Percentiles rank a stretch among this genome's conserved stretches.
Conservation (phyloP, 805 yeast species). For the Diddensiella santjacobensis region DNA sequence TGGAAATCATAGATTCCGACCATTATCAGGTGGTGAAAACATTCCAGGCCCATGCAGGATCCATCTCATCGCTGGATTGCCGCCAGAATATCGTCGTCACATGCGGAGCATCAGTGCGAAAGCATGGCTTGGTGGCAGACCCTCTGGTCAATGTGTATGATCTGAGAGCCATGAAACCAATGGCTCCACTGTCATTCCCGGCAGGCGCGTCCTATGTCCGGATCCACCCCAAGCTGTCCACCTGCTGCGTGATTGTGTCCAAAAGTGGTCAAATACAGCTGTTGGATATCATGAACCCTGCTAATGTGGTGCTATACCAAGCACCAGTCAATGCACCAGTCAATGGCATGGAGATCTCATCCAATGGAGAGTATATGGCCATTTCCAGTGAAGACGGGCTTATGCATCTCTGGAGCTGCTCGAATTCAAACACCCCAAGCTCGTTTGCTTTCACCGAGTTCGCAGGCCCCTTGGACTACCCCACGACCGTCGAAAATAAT, state of each 20-base stretch:
- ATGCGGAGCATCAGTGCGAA: slow-evolving; percentile 66
- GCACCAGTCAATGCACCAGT: slow-evolving; percentile 51
- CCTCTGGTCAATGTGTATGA: slow-evolving; percentile 84
- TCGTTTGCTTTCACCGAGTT: slow-evolving; percentile 50
- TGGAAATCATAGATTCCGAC: slow-evolving; percentile 36
- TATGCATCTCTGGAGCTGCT: slow-evolving; percentile 63
- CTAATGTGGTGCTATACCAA: slow-evolving; percentile 60
- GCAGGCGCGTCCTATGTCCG: slow-evolving; percentile 84
- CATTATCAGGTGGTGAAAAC: slow-evolving; percentile 31
- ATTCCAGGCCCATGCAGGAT: slow-evolving; percentile 36
- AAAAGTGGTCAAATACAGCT: slow-evolving; percentile 79
- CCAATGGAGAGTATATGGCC: slow-evolving; percentile 73
- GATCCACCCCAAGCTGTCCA: slow-evolving; percentile 82
- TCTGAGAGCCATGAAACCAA: slow-evolving; percentile 61
- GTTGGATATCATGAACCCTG: slow-evolving; percentile 78
- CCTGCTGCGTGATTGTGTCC: slow-evolving; percentile 70
- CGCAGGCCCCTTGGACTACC: slow-evolving; percentile 42
- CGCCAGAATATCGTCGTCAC: slow-evolving; percentile 46
- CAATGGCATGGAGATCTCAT: slow-evolving; percentile 51
- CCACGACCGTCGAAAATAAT: slow-evolving; percentile 28
- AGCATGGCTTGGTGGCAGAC: slow-evolving; percentile 61
- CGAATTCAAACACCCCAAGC: slow-evolving; percentile 42
- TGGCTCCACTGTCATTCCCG: slow-evolving; percentile 81
- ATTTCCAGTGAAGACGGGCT: slow-evolving; percentile 62
- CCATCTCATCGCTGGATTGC: slow-evolving; percentile 37